Conservation (phyloP, 1,284 basidiomycete genomes). For the Cutaneotrichosporon dermatis region DNA sequence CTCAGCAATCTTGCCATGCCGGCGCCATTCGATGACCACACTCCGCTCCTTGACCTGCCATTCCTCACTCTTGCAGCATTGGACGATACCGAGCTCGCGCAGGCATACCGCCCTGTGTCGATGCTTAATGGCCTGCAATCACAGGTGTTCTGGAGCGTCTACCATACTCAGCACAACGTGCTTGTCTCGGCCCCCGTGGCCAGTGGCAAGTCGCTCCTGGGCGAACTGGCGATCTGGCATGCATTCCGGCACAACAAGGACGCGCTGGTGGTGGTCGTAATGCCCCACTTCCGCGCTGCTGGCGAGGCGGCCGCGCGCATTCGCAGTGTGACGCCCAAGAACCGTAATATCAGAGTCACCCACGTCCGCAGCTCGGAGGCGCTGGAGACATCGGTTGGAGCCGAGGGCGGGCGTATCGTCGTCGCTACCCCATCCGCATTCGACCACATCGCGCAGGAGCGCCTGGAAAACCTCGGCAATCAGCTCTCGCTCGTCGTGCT, state of each 20-base stretch:
- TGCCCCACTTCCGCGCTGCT: conserved; percentile 42
- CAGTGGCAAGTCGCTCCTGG: conserved; percentile 75
- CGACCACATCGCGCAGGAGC: conserved; percentile 23
- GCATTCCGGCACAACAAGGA: conserved; percentile 36
- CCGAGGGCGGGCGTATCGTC: conserved; percentile 29
- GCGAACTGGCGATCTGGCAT: conserved; percentile 65
- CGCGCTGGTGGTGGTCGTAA: conserved; percentile 40
- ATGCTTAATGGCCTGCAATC: conserved; percentile 84
- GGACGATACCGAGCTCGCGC: conserved; percentile 54
- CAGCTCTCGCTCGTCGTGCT: conserved; percentile 67
- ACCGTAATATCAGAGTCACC: conserved; percentile 27
- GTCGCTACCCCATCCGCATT: conserved; percentile 47
- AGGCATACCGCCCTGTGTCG: conserved; percentile 52
- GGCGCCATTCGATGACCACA: conserved; percentile 58
- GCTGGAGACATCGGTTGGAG: conserved; percentile 21
- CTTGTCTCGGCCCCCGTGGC: conserved; percentile 78
- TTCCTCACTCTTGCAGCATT: conserved; percentile 63
- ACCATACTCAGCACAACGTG: conserved; percentile 66
- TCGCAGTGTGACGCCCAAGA: conserved; percentile 28
- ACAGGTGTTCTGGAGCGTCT: conserved; percentile 79
- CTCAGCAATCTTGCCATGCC: conserved; percentile 77
- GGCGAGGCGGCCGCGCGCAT: conserved; percentile 42
- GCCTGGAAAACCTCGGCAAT: conserved; percentile 30
- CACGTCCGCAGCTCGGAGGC: conserved; percentile 28
- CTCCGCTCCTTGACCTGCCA: conserved; percentile 72